Base-by-base conservation (phyloP, 805 yeast species). In the Priceomyces castillae region DNA sequence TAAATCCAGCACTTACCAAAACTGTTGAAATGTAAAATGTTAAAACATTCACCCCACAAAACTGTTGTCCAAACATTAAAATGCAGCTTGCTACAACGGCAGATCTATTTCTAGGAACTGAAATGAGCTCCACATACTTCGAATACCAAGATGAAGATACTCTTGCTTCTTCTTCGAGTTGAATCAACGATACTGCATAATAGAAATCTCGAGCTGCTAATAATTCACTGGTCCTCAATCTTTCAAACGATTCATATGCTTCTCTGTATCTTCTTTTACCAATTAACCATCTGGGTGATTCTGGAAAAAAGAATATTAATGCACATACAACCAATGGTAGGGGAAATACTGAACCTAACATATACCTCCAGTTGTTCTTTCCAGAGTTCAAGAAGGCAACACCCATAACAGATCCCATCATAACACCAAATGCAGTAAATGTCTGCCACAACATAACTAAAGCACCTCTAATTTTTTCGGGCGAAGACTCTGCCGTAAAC, bases 251-350 rank as follows among this genome's bases (percentile, higher is more conserved):
- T 11, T 40, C 22, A 15, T 25, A 44, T 2, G 61, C 61, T 14
- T 52, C 55, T 3, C 41, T 51, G 5, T 38, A 46, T 36, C 53
- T 48, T 2, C 46, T 43, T 41, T 48, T 39, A 3, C 48, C 39
- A 43, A 58, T 43, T 12, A 57, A 39, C 59, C 58, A 59, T 39
- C 64, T 46, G 2, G 64, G 62, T 3, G 61, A 56, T 39, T 58
- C 62, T 2, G 63, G 62, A 34, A 52, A 47, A 36, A 50, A 46
- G 37, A 49, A 51, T 3, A 56, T 51, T 17, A 54, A 25, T 2
- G 43, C 45, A 36, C 41, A 34, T 2, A 39, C 45, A 11, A 52
- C 33, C 2, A 52, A 12, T 14, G 56, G 51, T 9, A 40, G 30
- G 3, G 41, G 41, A 34, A 44, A 44, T 17, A 40, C 31, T 3